These are phyloP conservation scores for Sungouiozyma ichnusensis DNA, from an alignment of 805 yeast genomes.

Conservation along the genomic window DNA sequence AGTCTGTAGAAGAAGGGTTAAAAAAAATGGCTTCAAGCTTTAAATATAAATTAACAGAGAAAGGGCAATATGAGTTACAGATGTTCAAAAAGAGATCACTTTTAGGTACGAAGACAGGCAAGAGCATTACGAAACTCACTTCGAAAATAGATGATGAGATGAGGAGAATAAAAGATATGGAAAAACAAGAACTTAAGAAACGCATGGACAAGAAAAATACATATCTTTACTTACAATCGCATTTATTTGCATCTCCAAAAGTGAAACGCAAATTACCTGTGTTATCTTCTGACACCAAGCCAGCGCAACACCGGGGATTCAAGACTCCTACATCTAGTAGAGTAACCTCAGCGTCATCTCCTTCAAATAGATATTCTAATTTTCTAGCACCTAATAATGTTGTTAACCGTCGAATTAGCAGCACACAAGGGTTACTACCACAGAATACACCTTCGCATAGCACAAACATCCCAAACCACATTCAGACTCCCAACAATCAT, in stretches of 20 bases:
- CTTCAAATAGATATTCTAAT: constrained; percentile 13
- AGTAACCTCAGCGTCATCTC: constrained; percentile 9
- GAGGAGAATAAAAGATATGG: constrained; percentile 19
- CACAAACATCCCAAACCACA: constrained; percentile 8
- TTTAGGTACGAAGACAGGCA: constrained; percentile 4
- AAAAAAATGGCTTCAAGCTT: constrained; percentile 17
- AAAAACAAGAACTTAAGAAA: constrained; percentile 9
- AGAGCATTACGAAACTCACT: constrained; percentile 4
- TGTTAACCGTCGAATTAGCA: constrained; percentile 3
- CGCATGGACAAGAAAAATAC: constrained; percentile 16
- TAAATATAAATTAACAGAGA: constrained; percentile 24
- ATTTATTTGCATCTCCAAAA: constrained; percentile 24
- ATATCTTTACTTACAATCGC: constrained; percentile 22
- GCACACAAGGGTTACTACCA: constrained; percentile 7
- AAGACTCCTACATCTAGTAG: constrained; percentile 19
- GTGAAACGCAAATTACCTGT: constrained; percentile 24
- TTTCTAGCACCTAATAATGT: neutral
- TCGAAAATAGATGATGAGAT: constrained; percentile 21
- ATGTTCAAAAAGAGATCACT: constrained; percentile 9
- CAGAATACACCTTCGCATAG: constrained; percentile 13
- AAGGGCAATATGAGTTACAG: constrained; percentile 24
- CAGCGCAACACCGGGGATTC: constrained; percentile 8
- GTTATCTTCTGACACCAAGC: constrained; percentile 20
- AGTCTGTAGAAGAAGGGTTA: constrained; percentile 23
- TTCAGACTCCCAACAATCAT: neutral